phyloP scores from a whole-genome alignment of 2,329 filamentous ascomycete genomes.

The Microcyclospora tardicrescens region DNA sequence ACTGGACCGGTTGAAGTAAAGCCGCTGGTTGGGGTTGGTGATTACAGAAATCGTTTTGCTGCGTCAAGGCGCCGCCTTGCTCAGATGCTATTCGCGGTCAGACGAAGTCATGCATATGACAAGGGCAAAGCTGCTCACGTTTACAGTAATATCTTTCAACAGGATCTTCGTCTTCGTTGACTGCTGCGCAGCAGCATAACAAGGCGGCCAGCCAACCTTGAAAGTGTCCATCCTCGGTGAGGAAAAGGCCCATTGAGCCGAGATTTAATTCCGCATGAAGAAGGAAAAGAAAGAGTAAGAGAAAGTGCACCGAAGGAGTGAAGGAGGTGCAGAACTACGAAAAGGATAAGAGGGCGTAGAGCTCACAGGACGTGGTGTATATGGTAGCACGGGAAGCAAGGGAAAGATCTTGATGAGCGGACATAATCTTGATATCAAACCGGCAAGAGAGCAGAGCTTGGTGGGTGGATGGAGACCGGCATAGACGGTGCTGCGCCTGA shows the following conservation, averaged over 20 bases:
- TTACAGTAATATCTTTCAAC: constrained; percentile 7
- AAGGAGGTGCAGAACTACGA: no score
- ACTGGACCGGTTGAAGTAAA: constrained; percentile 2
- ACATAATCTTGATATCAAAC: no score
- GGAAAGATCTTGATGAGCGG: no score
- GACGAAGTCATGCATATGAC: background rate
- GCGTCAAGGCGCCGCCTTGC: background rate
- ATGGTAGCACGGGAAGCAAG: no score
- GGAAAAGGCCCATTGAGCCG: constrained; percentile 22
- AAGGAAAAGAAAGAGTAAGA: background rate
- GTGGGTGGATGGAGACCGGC: no score
- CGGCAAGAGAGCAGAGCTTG: no score
- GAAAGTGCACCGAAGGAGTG: no score
- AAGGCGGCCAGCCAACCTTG: constrained; percentile 23
- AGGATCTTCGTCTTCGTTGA: constrained; percentile 18
- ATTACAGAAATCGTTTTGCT: constrained; percentile 9
- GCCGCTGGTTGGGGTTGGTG: constrained; percentile 13
- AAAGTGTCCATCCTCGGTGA: constrained; percentile 16
- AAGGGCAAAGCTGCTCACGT: constrained; percentile 7
- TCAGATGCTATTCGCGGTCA: no score
- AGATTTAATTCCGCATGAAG: constrained; percentile 10
- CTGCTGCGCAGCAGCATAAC: constrained; percentile 20
- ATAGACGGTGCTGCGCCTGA: no score
- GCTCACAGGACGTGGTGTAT: background rate
- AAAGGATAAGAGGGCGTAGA: background rate